A percentile compares a stretch with the other conserved stretches of the same genome.
phyloP scores from a whole-genome alignment of 129 eudicot species.

The Kitagawia praeruptora region DNA sequence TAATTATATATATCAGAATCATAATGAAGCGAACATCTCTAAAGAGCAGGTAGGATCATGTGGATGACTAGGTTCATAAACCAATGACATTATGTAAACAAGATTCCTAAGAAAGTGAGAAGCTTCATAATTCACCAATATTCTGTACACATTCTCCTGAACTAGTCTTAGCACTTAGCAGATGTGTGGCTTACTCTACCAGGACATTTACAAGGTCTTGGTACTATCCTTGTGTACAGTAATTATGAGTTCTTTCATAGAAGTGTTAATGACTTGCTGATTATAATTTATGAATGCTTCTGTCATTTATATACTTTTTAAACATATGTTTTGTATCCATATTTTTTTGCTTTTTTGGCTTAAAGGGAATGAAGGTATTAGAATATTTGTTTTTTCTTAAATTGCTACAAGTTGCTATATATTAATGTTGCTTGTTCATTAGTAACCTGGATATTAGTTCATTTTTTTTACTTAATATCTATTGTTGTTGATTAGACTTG shows the following conservation, averaged over 20 bases:
- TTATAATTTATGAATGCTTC: not conserved
- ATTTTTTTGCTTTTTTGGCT: not conserved
- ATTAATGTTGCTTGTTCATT: not conserved
- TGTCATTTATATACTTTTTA: too few relatives aligned
- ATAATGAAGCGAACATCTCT: conserved; percentile 30
- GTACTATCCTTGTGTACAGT: not conserved
- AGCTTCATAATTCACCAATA: not conserved
- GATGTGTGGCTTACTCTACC: not conserved
- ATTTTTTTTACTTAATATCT: not conserved
- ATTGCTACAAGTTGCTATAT: not conserved
- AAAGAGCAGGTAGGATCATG: conserved; percentile 40
- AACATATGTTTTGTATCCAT: not conserved
- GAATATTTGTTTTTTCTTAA: not conserved
- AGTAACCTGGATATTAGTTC: not conserved
- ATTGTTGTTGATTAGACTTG: conserved; percentile 13
- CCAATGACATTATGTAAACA: not conserved
- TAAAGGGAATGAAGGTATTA: not conserved
- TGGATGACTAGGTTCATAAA: not conserved
- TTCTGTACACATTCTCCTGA: too few relatives aligned
- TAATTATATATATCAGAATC: conserved; percentile 37
- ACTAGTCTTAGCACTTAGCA: not conserved
- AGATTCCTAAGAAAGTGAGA: not conserved
- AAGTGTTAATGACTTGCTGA: not conserved
- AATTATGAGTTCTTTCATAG: not conserved
- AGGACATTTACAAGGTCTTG: not conserved